Conservation (phyloP, 1,284 basidiomycete genomes). For the Agroathelia rolfsii region DNA sequence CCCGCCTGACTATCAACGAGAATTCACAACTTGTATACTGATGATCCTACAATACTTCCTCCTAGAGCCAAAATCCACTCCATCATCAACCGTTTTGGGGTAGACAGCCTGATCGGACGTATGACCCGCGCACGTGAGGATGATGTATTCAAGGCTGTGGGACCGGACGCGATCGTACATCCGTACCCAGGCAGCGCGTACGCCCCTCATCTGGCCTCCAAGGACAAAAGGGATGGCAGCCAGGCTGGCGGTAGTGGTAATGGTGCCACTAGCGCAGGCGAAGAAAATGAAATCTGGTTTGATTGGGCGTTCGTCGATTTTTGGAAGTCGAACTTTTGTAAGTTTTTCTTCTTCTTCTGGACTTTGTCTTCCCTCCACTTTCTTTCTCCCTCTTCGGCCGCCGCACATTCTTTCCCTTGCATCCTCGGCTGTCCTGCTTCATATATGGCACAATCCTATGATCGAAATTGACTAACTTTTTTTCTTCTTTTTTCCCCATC, state of each 20-base stretch:
- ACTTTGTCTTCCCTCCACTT: neutral
- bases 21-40: too few species aligned
- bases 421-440: constrained; percentile 2
- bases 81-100: constrained; percentile 77
- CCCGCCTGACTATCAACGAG: constrained; percentile 2
- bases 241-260: constrained; percentile 24
- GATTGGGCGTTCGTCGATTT: constrained; percentile 99
- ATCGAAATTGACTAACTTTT: too few species aligned
- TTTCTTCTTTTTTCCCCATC: too few species aligned
- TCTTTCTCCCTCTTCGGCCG: constrained; percentile 5
- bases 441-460: too few species aligned
- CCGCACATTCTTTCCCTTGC: constrained; percentile 4
- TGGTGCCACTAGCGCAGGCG: constrained; percentile 21
- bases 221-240: too few species aligned
- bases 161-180: constrained; percentile 66
- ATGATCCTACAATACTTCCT: neutral
- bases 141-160: constrained; percentile 81
- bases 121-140: constrained; percentile 86
- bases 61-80: constrained; percentile 73
- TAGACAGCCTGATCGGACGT: constrained; percentile 83
- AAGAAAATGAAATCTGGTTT: constrained; percentile 90
- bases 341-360: constrained; percentile 22
- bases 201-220: too few species aligned
- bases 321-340: constrained; percentile 95
- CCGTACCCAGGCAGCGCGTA: constrained; percentile 32